Conservation (phyloP, 2,329 filamentous ascomycete species). For the Polychaeton citri region DNA sequence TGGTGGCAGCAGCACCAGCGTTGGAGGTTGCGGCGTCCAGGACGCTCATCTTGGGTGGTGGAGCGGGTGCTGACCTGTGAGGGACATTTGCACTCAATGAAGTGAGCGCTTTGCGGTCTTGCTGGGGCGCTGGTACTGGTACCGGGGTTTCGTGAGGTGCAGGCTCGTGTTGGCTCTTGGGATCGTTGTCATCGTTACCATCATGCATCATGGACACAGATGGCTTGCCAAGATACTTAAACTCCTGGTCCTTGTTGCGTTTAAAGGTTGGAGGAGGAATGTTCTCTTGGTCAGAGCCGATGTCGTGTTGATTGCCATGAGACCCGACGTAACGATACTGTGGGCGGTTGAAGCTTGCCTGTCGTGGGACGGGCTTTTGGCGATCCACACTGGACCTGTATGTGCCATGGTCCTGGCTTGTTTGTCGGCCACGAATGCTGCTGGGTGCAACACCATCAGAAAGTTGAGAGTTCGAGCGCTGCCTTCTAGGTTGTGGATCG, state of each 20-base stretch:
- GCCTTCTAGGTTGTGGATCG: constrained; percentile 15
- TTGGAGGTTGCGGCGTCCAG: constrained; percentile 80
- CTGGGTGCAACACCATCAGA: constrained; percentile 5
- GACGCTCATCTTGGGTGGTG: constrained; percentile 92
- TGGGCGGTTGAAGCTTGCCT: constrained; percentile 23
- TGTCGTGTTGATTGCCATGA: constrained; percentile 45
- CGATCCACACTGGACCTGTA: constrained; percentile 8
- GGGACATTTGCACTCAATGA: constrained; percentile 56
- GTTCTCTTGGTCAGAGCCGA: constrained; percentile 62
- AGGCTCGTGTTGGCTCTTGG: constrained; percentile 24
- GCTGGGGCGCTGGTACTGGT: constrained; percentile 13
- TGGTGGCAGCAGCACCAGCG: constrained; percentile 59
- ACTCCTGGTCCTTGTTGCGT: constrained; percentile 42
- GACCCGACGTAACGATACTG: constrained; percentile 39
- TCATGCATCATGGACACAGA: constrained; percentile 36
- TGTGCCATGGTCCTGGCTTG: constrained; percentile 4
- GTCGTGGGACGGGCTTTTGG: constrained; percentile 9
- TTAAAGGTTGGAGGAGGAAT: constrained; percentile 59
- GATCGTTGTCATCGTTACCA: constrained; percentile 27
- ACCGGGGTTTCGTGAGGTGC: constrained; percentile 23
- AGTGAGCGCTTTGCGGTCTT: constrained; percentile 34
- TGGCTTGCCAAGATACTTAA: constrained; percentile 42
- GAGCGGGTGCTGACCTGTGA: constrained; percentile 58
- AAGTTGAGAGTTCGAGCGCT: constrained; percentile 14
- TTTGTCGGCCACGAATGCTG: constrained; percentile 8